Percentiles rank a stretch among this genome's conserved stretches.
phyloP scores from a whole-genome alignment of 73 alveolate genomes.

The Effrenium voratum region DNA sequence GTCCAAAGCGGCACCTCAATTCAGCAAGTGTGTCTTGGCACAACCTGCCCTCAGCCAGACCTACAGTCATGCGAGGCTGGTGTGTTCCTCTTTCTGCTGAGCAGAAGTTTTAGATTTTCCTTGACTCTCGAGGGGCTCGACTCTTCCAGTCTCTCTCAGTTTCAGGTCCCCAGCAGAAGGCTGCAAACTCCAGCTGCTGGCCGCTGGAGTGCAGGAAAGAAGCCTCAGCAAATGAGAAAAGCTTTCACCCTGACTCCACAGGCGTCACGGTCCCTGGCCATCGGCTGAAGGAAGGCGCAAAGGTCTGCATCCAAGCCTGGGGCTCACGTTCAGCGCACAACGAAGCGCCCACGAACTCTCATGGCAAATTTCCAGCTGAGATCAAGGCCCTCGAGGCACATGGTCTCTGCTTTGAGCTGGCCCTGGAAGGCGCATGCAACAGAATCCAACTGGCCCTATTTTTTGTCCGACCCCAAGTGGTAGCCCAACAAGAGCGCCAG shows the following conservation, averaged over 20 bases:
- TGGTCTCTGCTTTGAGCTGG: constrained; percentile 43
- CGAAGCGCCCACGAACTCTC: background rate
- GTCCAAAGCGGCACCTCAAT: constrained; percentile 74
- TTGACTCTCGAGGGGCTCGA: too few relatives aligned
- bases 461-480: too few relatives aligned
- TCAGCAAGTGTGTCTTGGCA: too few relatives aligned
- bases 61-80: too few relatives aligned
- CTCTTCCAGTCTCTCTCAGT: too few relatives aligned
- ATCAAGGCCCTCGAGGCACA: constrained; percentile 9
- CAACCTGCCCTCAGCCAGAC: too few relatives aligned
- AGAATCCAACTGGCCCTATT: too few relatives aligned
- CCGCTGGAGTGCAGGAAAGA: constrained; percentile 57
- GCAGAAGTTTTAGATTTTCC: too few relatives aligned
- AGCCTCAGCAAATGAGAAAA: background rate
- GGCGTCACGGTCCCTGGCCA: background rate
- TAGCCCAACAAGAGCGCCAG: too few relatives aligned
- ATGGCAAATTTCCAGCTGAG: background rate
- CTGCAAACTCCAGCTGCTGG: constrained; percentile 55
- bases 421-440: too few relatives aligned
- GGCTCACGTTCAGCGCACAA: background rate
- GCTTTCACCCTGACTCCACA: background rate
- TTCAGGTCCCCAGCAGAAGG: constrained; percentile 28
- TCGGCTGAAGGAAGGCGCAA: constrained; percentile 49
- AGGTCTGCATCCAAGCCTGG: constrained; percentile 60
- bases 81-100: too few relatives aligned